These are phyloP conservation scores for Tulasnella sp. DNA, from an alignment of 768 basidiomycete species.

Conservation along the genomic window DNA sequence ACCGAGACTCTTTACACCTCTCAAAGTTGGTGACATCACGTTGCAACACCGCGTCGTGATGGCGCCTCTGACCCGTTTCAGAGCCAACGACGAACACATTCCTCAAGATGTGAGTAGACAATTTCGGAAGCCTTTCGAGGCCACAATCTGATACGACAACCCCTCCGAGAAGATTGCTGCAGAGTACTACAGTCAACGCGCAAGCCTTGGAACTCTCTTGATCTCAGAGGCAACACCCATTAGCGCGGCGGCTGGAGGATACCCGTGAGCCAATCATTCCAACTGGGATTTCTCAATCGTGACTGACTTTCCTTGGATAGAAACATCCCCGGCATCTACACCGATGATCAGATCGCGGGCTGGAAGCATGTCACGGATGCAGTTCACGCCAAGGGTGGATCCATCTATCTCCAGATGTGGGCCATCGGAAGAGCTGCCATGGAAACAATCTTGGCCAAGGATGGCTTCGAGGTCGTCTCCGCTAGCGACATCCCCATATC, in stretches of 20 bases:
- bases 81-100: slow-evolving; percentile 26
- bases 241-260: slow-evolving; percentile 16
- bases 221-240: slow-evolving; percentile 28
- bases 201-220: slow-evolving; percentile 20
- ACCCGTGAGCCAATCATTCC: background rate
- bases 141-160: background rate
- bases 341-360: slow-evolving; percentile 25
- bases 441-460: background rate
- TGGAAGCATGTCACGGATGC: slow-evolving; percentile 28
- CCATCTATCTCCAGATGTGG: slow-evolving; percentile 29
- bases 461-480: slow-evolving; percentile 15
- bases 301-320: background rate
- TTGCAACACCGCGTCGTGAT: slow-evolving; percentile 41
- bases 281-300: too few species aligned
- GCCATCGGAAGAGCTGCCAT: slow-evolving; percentile 24
- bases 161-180: background rate
- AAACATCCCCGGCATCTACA: slow-evolving; percentile 26
- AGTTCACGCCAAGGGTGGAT: slow-evolving; percentile 26
- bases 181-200: slow-evolving; percentile 15
- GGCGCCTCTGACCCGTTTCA: slow-evolving; percentile 41
- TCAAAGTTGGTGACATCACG: slow-evolving; percentile 24
- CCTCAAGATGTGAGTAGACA: slow-evolving; percentile 7
- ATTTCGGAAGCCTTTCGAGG: too few species aligned
- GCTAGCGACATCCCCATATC: background rate
- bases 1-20: slow-evolving; percentile 26